These are phyloP conservation scores for Scedosporium aurantiacum DNA, from an alignment of 2,329 filamentous ascomycete genomes.

Conservation along the genomic window DNA sequence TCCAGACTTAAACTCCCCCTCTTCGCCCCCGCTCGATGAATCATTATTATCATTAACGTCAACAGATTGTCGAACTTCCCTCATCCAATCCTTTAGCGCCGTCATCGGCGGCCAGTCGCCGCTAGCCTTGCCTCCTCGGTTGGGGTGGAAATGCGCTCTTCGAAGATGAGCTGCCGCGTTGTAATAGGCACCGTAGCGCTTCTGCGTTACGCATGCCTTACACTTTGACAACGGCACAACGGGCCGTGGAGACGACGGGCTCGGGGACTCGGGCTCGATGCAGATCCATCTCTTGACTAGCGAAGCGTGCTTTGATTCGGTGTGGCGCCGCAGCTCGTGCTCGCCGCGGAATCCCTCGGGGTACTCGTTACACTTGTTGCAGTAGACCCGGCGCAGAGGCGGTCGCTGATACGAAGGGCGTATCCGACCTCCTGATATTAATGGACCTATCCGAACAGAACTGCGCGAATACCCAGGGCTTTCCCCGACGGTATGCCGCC, in stretches of 20 bases:
- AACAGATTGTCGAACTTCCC: constrained; percentile 42
- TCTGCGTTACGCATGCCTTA: constrained; percentile 45
- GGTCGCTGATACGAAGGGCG: constrained; percentile 38
- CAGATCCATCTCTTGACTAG: constrained; percentile 46
- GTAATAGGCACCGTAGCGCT: constrained; percentile 48
- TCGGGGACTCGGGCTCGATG: constrained; percentile 33
- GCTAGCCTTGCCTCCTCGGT: constrained; percentile 44
- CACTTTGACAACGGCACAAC: constrained; percentile 42
- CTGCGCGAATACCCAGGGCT: constrained; percentile 29
- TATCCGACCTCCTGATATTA: constrained; percentile 26
- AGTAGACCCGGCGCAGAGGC: constrained; percentile 62
- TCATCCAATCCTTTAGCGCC: constrained; percentile 49
- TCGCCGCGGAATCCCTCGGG: constrained; percentile 83
- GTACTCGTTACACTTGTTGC: constrained; percentile 67
- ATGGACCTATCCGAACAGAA: constrained; percentile 28
- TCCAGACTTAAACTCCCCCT: constrained; percentile 21
- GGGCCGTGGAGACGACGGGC: constrained; percentile 29
- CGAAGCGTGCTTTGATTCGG: constrained; percentile 44
- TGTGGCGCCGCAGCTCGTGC: constrained; percentile 68
- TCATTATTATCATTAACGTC: constrained; percentile 33
- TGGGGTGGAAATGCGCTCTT: constrained; percentile 45
- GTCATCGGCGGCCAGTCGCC: constrained; percentile 49
- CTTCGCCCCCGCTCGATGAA: constrained; percentile 40
- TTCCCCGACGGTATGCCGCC: constrained; percentile 36
- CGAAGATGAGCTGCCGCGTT: constrained; percentile 48